Percentiles rank a stretch among this genome's conserved stretches.
phyloP scores from a whole-genome alignment of 2,329 filamentous ascomycete species.

The Raffaelea arxii region DNA sequence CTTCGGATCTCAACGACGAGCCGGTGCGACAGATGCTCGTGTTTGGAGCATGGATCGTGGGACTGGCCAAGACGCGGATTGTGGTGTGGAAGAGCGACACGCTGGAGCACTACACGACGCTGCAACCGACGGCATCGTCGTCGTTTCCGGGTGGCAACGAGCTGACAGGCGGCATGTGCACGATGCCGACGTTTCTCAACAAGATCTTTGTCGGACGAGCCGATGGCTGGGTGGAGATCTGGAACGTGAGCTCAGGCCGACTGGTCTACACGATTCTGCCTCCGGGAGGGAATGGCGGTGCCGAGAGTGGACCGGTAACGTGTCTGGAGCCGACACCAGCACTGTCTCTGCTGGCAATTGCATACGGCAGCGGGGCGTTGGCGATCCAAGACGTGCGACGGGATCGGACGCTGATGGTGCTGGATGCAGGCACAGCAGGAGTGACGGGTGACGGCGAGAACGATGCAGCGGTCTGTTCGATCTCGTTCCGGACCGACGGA shows the following conservation, averaged over 20 bases:
- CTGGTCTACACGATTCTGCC: constrained; percentile 84
- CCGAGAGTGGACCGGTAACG: no score
- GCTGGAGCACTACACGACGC: constrained; percentile 82
- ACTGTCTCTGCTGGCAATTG: constrained; percentile 76
- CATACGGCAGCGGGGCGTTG: constrained; percentile 71
- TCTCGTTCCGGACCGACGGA: constrained; percentile 85
- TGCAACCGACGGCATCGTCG: constrained; percentile 50
- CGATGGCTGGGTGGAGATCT: constrained; percentile 90
- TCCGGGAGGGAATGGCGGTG: constrained; percentile 59
- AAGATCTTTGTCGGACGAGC: constrained; percentile 84
- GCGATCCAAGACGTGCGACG: constrained; percentile 72
- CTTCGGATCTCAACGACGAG: constrained; percentile 53
- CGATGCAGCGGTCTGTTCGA: constrained; percentile 62
- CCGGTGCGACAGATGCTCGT: constrained; percentile 69
- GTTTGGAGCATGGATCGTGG: constrained; percentile 88
- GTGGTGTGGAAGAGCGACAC: constrained; percentile 83
- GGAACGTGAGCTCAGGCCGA: constrained; percentile 90
- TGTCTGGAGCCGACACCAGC: constrained; percentile 77
- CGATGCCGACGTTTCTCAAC: constrained; percentile 91
- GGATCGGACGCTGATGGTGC: constrained; percentile 61
- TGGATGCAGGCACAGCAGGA: constrained; percentile 50
- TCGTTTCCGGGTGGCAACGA: constrained; percentile 49
- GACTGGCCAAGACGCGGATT: constrained; percentile 62
- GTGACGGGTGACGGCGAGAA: constrained; percentile 18
- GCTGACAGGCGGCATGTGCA: constrained; percentile 71